These are phyloP conservation scores for Neocallimastix lanati DNA, from an alignment of 192 early-diverging fungal genomes.

Conservation along the genomic window DNA sequence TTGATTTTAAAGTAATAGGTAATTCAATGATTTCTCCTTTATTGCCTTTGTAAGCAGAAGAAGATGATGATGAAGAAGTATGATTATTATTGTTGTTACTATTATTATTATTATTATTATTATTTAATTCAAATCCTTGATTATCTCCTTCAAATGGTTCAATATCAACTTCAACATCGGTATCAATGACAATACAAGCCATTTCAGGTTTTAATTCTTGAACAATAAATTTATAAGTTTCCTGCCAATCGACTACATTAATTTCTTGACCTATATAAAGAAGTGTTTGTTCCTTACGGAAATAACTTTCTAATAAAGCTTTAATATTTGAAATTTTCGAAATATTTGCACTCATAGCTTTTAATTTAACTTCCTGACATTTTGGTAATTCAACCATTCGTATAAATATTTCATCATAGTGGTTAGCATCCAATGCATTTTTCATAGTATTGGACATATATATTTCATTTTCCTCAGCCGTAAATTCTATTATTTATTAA, in stretches of 20 bases:
- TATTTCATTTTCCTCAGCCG: neutral
- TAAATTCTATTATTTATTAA: neutral
- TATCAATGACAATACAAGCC: constrained; percentile 53
- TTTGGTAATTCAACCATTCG: neutral
- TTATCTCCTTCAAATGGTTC: constrained; percentile 16
- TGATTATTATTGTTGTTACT: no score
- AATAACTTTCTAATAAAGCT: neutral
- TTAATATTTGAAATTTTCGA: neutral
- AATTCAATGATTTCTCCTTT: neutral
- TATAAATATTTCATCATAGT: neutral
- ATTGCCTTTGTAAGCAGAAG: constrained; percentile 6
- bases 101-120: constrained; percentile 4
- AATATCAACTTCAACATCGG: constrained; percentile 67
- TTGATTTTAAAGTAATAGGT: constrained; percentile 4
- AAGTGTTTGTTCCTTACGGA: neutral
- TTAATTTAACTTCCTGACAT: neutral
- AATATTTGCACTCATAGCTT: neutral
- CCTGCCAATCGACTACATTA: neutral
- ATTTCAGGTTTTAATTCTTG: constrained; percentile 41
- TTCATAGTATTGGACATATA: neutral
- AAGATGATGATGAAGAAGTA: no score
- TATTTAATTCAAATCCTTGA: constrained; percentile 1
- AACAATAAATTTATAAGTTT: constrained; percentile 30
- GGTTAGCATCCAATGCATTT: neutral
- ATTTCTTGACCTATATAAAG: neutral